A percentile compares a stretch with the other conserved stretches of the same genome.
Evolutionary conservation across 345 rosid species (phyloP).

Genomic region (Bruguiera sexangula): DNA sequence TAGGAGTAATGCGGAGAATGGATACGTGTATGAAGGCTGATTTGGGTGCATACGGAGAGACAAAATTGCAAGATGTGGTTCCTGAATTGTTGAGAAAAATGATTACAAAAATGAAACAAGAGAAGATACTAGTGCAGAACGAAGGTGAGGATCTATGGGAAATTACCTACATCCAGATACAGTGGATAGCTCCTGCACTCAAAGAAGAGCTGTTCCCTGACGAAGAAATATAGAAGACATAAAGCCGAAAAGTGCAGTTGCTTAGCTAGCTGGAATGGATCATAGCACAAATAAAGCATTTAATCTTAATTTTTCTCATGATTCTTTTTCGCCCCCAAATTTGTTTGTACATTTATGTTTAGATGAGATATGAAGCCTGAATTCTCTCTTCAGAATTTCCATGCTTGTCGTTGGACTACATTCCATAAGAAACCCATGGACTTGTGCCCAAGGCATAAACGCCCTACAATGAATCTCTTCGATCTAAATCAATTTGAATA

Average conservation of each 20-base stretch:
- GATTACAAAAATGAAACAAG: conserved; percentile 65
- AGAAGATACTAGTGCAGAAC: conserved; percentile 49
- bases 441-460: too few species aligned
- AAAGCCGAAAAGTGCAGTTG: too few species aligned
- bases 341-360: too few species aligned
- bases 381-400: too few species aligned
- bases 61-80: conserved; percentile 46
- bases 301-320: too few species aligned
- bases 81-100: conserved; percentile 64
- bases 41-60: conserved; percentile 62
- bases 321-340: too few species aligned
- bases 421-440: too few species aligned
- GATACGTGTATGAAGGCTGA: conserved; percentile 94
- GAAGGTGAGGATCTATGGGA: conserved; percentile 86
- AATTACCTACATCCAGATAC: conserved; percentile 81
- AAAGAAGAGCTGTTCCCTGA: conserved; percentile 82
- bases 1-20: conserved; percentile 87
- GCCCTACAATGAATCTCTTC: too few species aligned
- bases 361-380: too few species aligned
- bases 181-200: conserved; percentile 91
- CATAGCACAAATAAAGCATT: too few species aligned
- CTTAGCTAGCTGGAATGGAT: background rate
- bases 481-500: too few species aligned
- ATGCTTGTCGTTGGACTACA: too few species aligned
- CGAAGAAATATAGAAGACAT: conserved; percentile 6